Conservation (phyloP, 352 stramenopile genomes). For the Pythium insidiosum region DNA sequence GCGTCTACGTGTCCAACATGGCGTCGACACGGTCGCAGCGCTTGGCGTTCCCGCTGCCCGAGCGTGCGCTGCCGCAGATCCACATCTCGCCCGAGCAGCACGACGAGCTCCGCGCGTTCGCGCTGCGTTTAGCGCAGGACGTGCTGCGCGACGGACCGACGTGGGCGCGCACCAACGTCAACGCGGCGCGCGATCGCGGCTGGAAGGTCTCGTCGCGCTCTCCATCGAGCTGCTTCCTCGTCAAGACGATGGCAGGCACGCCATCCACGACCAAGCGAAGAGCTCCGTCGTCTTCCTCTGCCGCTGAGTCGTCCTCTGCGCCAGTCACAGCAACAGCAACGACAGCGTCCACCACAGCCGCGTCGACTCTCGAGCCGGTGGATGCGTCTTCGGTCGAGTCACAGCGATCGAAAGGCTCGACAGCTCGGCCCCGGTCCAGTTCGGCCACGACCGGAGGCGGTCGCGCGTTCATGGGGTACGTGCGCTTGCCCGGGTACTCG, state of each 20-base stretch:
- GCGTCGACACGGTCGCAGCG: slow-evolving; percentile 13
- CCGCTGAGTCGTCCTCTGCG: too few relatives aligned
- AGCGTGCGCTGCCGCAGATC: slow-evolving; percentile 37
- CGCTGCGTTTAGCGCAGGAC: slow-evolving; percentile 36
- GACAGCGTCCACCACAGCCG: too few relatives aligned
- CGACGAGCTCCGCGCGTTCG: slow-evolving; percentile 51
- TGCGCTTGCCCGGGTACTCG: slow-evolving; percentile 28
- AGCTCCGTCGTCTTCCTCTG: too few relatives aligned
- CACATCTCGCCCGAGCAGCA: slow-evolving; percentile 41
- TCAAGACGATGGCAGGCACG: slow-evolving; percentile 31
- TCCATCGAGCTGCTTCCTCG: slow-evolving; percentile 42
- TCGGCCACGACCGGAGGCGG: too few relatives aligned
- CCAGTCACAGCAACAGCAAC: too few relatives aligned
- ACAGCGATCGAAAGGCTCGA: not conserved
- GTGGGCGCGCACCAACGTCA: slow-evolving; percentile 55
- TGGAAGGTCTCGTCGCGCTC: slow-evolving; percentile 48
- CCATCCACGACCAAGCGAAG: not conserved
- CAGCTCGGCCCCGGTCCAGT: too few relatives aligned
- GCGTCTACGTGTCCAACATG: too few relatives aligned
- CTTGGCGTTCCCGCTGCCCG: slow-evolving; percentile 39
- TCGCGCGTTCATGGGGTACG: slow-evolving; percentile 46
- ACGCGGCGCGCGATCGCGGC: slow-evolving; percentile 26
- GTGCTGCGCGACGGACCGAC: slow-evolving; percentile 49
- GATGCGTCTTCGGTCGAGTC: slow-evolving; percentile 11
- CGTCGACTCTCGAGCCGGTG: too few relatives aligned